A percentile compares a stretch with the other conserved stretches of the same genome.
Evolutionary conservation across 495 filamentous ascomycete species (phyloP).

Genomic region (Xylaria bambusicola): DNA sequence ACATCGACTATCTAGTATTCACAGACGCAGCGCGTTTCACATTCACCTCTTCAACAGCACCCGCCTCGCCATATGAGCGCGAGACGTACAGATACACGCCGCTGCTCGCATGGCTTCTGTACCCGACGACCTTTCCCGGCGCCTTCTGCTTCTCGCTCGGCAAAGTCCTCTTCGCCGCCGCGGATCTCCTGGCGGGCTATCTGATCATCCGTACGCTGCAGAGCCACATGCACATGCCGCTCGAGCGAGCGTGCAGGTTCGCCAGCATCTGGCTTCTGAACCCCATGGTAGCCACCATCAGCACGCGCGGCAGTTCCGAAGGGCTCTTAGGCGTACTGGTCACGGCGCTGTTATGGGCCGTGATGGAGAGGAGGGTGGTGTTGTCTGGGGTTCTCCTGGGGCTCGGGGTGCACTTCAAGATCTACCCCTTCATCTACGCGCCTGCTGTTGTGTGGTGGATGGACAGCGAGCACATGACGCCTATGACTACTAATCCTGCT

Average conservation of each 20-base stretch:
- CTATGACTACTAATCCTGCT: neutral
- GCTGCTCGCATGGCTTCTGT: constrained; percentile 82
- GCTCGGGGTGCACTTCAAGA: constrained; percentile 92
- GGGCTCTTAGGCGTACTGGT: constrained; percentile 85
- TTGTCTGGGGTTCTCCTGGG: constrained; percentile 80
- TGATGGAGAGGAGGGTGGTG: constrained; percentile 55
- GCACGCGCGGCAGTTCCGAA: constrained; percentile 90
- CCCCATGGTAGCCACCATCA: constrained; percentile 96
- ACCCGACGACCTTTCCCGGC: constrained; percentile 71
- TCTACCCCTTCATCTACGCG: constrained; percentile 96
- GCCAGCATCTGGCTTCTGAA: constrained; percentile 91
- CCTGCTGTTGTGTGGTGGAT: constrained; percentile 86
- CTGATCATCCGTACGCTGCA: constrained; percentile 68
- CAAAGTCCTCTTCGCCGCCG: constrained; percentile 80
- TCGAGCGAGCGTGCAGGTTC: constrained; percentile 63
- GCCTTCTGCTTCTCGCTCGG: constrained; percentile 75
- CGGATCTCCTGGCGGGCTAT: constrained; percentile 86
- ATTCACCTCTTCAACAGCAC: constrained; percentile 39
- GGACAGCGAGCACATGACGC: constrained; percentile 53
- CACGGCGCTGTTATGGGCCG: constrained; percentile 78
- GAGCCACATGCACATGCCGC: constrained; percentile 34
- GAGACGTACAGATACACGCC: constrained; percentile 98
- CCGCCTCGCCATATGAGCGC: constrained; percentile 73
- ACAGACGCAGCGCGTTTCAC: constrained; percentile 91
- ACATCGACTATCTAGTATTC: constrained; percentile 98